A percentile compares a stretch with the other conserved stretches of the same genome.
Conservation (phyloP, 2,329 filamentous ascomycete species). For the Apiospora malaysiana region DNA sequence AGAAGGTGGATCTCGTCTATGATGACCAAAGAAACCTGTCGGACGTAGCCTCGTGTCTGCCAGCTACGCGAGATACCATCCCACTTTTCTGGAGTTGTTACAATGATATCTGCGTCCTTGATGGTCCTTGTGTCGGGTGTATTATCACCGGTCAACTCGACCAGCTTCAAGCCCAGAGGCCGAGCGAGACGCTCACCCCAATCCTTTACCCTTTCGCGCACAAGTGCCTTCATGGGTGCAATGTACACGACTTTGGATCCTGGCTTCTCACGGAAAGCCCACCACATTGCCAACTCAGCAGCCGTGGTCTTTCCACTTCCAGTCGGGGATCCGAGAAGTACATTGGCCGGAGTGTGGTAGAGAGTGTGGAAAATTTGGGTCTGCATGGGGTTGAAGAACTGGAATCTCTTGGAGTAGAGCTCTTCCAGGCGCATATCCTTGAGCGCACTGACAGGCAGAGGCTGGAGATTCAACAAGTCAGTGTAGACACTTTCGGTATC, state of each 20-base stretch:
- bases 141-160: conserved; percentile 97
- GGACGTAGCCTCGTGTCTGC: conserved; percentile 96
- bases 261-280: conserved; percentile 93
- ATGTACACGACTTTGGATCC: conserved; percentile 99
- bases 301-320: conserved; percentile 98
- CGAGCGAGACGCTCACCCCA: conserved; percentile 84
- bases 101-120: conserved; percentile 93
- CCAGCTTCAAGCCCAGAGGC: conserved; percentile 86
- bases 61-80: conserved; percentile 98
- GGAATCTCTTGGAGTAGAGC: conserved; percentile 86
- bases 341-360: conserved; percentile 90
- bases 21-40: conserved; percentile 93
- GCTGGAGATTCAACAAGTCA: conserved; percentile 89
- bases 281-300: conserved; percentile 98
- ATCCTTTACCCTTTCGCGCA: conserved; percentile 94
- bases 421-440: conserved; percentile 89
- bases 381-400: conserved; percentile 99
- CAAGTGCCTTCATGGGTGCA: conserved; percentile 98
- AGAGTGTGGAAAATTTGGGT: conserved; percentile 98
- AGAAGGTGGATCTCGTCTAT: conserved; percentile 98
- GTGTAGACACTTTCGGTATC: conserved; percentile 98
- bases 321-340: conserved; percentile 92
- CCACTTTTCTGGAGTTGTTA: conserved; percentile 99
- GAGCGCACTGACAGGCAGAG: conserved; percentile 82
- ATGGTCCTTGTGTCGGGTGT: conserved; percentile 97